These are phyloP conservation scores for Quercus gilva DNA, from an alignment of 306 rosid genomes.

Conservation along the genomic window DNA sequence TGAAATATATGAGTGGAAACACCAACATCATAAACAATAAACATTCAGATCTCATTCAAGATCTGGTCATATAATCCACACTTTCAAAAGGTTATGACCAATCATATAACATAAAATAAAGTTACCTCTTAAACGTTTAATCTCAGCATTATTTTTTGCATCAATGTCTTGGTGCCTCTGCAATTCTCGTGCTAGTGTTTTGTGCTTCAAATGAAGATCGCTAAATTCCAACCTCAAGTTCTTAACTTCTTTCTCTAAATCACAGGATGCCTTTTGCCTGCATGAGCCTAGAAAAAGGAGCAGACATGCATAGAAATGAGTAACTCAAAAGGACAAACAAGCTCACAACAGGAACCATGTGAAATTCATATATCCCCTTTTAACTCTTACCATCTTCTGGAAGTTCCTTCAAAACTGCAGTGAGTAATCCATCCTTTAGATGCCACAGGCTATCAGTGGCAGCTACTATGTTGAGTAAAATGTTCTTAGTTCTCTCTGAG, in stretches of 20 bases:
- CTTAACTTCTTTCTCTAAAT: constrained; percentile 47
- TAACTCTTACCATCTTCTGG: constrained; percentile 59
- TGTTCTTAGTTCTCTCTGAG: constrained; percentile 39
- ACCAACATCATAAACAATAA: background rate
- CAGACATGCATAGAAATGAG: constrained; percentile 30
- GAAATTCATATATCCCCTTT: constrained; percentile 11
- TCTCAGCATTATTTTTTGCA: constrained; percentile 63
- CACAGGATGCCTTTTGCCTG: constrained; percentile 43
- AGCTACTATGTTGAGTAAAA: constrained; percentile 40
- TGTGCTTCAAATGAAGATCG: constrained; percentile 65
- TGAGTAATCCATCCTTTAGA: constrained; percentile 60
- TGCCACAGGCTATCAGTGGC: constrained; percentile 50
- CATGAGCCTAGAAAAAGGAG: constrained; percentile 52
- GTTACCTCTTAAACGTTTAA: constrained; percentile 60
- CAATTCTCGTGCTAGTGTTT: constrained; percentile 53
- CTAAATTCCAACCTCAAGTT: constrained; percentile 60
- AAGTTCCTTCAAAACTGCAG: constrained; percentile 46
- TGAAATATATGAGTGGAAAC: background rate
- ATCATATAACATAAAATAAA: background rate
- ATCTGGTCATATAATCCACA: background rate
- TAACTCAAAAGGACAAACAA: constrained; percentile 8
- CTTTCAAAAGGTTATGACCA: background rate
- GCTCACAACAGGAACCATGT: background rate
- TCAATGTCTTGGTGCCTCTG: constrained; percentile 56
- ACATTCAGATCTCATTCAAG: background rate